Evolutionary conservation across 2,329 filamentous ascomycete species (phyloP), one percentile per base, ranked within the genome.

Genomic region (Venturia asperata): DNA sequence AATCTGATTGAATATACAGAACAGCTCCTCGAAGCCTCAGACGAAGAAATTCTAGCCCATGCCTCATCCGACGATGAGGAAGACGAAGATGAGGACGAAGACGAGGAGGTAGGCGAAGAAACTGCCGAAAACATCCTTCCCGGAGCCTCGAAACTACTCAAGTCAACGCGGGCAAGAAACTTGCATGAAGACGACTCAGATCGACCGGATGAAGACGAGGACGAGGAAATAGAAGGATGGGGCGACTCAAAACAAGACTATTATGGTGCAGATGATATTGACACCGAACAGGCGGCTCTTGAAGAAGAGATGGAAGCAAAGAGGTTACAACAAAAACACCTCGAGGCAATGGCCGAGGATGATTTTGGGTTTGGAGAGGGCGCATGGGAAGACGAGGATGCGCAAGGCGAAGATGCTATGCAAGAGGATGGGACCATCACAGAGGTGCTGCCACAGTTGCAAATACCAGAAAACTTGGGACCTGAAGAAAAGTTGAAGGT

Each of bases 291-390:
- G 67, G 86, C 88, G 76, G 94, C 94, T 0, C 77, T 95, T 41
- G 92, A 94, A 72, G 94, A 99, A 80, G 95, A 99, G 76, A 86
- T 83, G 13, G 95, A 99, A 75, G 94, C 93, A 3, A 87, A 88
- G 74, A 83, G 91, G 67, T 77, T 99, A 67, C 93, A 97, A 75
- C 87, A 92, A 77, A 97, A 96, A 81, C 93, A 94, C 73, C 77
- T 97, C 30, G 83, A 91, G 70, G 87, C 89, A 69, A 94, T 99
- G 90, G 85, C 86, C 6, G 92, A 95, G 70, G 89, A 89, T 47
- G 94, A 99, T 74, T 99, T 97, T 72, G 88, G 91, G 10, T 95
- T 97, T 69, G 92, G 97, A 71, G 90, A 95, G 72, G 83, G 86
- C 52, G 92, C 95, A 70, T 97, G 93, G 94, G 74, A 87, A 45